These are phyloP conservation scores for Hypomyces perniciosus DNA, from an alignment of 2,329 filamentous ascomycete genomes.

Conservation along the genomic window DNA sequence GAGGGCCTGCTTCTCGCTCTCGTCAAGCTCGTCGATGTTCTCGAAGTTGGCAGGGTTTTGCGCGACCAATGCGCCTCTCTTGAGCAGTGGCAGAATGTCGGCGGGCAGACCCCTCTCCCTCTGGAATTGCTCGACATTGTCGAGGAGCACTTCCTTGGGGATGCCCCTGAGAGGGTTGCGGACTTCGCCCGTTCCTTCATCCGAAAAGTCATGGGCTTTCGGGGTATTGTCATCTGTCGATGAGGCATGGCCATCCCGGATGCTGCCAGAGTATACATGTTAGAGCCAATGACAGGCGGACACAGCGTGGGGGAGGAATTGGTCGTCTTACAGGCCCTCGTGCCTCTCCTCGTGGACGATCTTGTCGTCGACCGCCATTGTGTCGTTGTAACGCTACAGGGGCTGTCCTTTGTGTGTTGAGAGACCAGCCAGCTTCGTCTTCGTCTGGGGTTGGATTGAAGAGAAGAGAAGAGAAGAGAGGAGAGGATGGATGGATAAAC, in stretches of 20 bases:
- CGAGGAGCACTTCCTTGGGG: constrained; percentile 44
- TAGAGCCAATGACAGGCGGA: not conserved
- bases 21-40: constrained; percentile 38
- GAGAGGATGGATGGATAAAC: no score
- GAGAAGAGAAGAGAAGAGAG: no score
- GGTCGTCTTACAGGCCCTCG: not conserved
- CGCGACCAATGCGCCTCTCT: constrained; percentile 25
- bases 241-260: not conserved
- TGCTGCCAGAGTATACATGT: not conserved
- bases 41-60: constrained; percentile 41
- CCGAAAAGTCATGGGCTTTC: not conserved
- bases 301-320: not conserved
- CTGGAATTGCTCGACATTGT: constrained; percentile 50
- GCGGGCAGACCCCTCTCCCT: constrained; percentile 38
- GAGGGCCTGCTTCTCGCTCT: constrained; percentile 36
- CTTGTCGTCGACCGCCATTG: constrained; percentile 7
- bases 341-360: constrained; percentile 4
- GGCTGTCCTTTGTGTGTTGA: not conserved
- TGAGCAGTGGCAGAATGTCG: constrained; percentile 35
- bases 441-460: no score
- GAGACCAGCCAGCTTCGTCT: no score
- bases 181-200: constrained; percentile 25
- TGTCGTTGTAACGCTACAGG: not conserved
- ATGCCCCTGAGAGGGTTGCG: constrained; percentile 47
- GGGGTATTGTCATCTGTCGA: not conserved